Base-by-base conservation (phyloP, 2,329 filamentous ascomycete genomes). In the Pezicula radicicola region DNA sequence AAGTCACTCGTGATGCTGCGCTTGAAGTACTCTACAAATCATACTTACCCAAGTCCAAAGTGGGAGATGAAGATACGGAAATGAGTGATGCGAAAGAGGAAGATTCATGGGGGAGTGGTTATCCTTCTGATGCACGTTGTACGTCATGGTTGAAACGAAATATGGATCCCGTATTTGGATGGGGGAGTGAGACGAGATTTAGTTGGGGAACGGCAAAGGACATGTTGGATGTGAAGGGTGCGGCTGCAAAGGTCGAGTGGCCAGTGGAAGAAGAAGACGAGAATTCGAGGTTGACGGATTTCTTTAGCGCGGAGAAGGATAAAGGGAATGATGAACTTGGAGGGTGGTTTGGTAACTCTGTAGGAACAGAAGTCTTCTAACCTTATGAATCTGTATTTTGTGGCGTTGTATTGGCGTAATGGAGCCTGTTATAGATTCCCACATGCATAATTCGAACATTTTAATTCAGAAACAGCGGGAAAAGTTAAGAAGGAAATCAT, bases 121-220 rank as follows among this genome's bases (percentile, higher is more conserved):
- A 99, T 68, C 94, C 94, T 0, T 91, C 88, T 1, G 94, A 99
- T 70, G 84, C 79, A 18, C 81, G 88, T 56, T 96, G 91, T 62
- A 83, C 87, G 2, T 70, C 73, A 19, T 99, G 94, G 93, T 68
- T 99, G 66, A 89, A 85, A 71, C 75, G 74, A 37, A 94, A 93
- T 59, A 93, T 97, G 85, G 87, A 99, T 65, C 89, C 90, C 3
- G 73, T 97, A 1, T 99, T 97, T 73, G 94, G 94, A 13, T 99
- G 94, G 93, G 92, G 93, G 0, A 81, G 81, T 21, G 92, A 97
- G 71, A 96, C 91, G 67, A 80, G 94, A 4, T 97, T 97, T 66
- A 96, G 91, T 65, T 99, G 94, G 94, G 89, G 88, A 0, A 97
- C 94, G 1, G 89, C 89, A 2, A 97, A 95, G 72, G 92, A 97